Percentiles rank a stretch among this genome's conserved stretches.
Conservation (phyloP, 2,329 filamentous ascomycete genomes). For the Cadophora sp. region DNA sequence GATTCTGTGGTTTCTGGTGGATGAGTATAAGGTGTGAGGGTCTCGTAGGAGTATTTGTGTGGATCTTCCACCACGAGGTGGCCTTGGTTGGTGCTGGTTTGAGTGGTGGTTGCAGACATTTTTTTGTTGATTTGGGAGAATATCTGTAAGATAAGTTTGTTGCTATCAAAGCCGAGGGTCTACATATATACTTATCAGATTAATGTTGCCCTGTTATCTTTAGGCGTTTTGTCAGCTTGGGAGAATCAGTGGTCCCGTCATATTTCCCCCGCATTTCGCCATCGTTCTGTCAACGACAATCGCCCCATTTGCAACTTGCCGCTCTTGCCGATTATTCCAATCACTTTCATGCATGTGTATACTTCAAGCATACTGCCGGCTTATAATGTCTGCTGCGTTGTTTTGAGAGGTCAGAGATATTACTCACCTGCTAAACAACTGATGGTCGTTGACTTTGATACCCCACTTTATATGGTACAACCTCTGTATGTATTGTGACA, state of each 20-base stretch:
- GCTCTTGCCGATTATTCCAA: neutral
- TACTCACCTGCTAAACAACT: neutral
- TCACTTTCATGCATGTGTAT: neutral
- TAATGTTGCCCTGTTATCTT: neutral
- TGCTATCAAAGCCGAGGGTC: neutral
- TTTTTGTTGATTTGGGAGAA: neutral
- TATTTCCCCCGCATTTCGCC: slow-evolving; percentile 34
- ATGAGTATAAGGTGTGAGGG: slow-evolving; percentile 51
- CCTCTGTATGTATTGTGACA: neutral
- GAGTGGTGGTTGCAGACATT: slow-evolving; percentile 32
- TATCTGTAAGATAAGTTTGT: neutral
- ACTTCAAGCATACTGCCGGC: neutral
- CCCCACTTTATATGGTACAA: neutral
- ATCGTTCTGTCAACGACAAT: slow-evolving; percentile 22
- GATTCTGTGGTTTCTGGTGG: slow-evolving; percentile 55
- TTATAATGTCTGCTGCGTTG: neutral
- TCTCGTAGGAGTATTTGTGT: slow-evolving; percentile 36
- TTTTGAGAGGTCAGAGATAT: neutral
- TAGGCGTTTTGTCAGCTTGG: slow-evolving; percentile 22
- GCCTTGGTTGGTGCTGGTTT: slow-evolving; percentile 28
- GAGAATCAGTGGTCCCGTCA: slow-evolving; percentile 25
- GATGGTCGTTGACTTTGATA: neutral
- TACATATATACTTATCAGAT: neutral
- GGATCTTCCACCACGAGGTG: slow-evolving; percentile 30
- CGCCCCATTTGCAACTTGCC: neutral